Percentiles rank a stretch among this genome's conserved stretches.
These are phyloP conservation scores for Seiridium unicorne DNA, from an alignment of 2,329 filamentous ascomycete species.

Conservation along the genomic window DNA sequence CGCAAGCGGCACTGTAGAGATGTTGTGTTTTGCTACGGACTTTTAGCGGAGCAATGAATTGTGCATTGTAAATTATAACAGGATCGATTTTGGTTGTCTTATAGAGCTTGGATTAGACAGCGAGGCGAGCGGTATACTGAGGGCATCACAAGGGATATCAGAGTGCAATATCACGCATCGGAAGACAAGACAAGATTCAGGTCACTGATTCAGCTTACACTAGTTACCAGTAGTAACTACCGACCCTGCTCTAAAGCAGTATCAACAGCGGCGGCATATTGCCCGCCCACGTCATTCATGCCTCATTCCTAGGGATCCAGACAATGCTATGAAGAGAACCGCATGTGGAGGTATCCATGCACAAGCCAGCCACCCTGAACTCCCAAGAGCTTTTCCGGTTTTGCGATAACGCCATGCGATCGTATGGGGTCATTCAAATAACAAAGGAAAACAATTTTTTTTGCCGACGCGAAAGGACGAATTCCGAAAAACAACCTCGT, in stretches of 20 bases:
- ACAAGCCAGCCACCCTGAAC: constrained; percentile 7
- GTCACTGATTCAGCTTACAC: constrained; percentile 4
- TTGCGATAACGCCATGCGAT: constrained; percentile 7
- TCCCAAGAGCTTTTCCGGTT: constrained; percentile 6
- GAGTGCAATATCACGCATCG: background rate
- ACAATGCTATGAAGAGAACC: background rate
- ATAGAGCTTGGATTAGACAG: background rate
- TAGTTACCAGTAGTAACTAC: background rate
- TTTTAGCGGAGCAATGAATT: background rate
- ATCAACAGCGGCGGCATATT: background rate
- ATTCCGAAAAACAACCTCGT: background rate
- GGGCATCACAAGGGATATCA: background rate
- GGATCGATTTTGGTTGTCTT: background rate
- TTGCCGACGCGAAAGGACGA: background rate
- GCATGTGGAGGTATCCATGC: background rate
- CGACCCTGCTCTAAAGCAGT: background rate
- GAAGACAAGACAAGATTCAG: background rate
- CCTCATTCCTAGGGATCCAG: background rate
- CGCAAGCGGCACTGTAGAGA: too few relatives aligned
- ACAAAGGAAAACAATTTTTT: background rate
- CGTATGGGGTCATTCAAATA: background rate
- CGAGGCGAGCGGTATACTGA: background rate
- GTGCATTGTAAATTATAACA: too few relatives aligned
- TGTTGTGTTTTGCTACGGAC: background rate
- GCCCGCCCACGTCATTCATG: background rate